Base-by-base conservation (phyloP, 1,139 yeast genomes). In the Nakaseomyces glabratus region DNA sequence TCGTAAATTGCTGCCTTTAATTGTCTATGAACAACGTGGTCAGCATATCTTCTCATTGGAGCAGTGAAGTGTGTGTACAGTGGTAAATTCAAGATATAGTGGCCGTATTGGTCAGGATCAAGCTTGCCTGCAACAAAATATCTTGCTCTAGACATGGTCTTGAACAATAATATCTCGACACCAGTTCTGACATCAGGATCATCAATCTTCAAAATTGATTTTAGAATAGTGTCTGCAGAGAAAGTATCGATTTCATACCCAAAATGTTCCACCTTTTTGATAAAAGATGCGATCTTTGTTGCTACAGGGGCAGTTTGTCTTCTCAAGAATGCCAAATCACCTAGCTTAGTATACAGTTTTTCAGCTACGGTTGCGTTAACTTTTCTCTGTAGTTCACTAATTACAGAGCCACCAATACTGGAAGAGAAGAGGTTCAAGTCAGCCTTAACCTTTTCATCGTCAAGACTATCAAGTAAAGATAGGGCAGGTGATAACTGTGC, bases 31-130 rank as follows among this genome's bases (percentile, higher is more conserved):
- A 85, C 97, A 49, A 88, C 73, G 39, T 85, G 68, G 58, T 90
- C 98, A 1, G 95, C 88, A 58, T 88, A 90, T 49, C 98, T 73
- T 57, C 94, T 73, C 54, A 86, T 65, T 10, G 98, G 98, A 1
- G 94, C 74, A n/a, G 84, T 80, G 63, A 88, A 88, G 60, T 90
- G 97, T 0, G 97, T 84, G 58, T 84, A 90, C 32, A 85, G 65
- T 23, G 95, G 95, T 43, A 82, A 60, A 48, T 85, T 85, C 55
- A 79, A 73, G 52, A 82, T 74, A 59, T 81, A 88, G 53, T 90
- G 95, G 10, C 76, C 75, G 55, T 72, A 75, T 43, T 71, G 73
- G 46, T 82, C 93, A 4, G 86, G 76, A 47, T 85, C 95, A 35
- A 77, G 79, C 55, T 79, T 80, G 15, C 94, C 96, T 8, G 96